Base-by-base conservation (phyloP, 2,329 filamentous ascomycete species). In the Didymellaceae sp. region DNA sequence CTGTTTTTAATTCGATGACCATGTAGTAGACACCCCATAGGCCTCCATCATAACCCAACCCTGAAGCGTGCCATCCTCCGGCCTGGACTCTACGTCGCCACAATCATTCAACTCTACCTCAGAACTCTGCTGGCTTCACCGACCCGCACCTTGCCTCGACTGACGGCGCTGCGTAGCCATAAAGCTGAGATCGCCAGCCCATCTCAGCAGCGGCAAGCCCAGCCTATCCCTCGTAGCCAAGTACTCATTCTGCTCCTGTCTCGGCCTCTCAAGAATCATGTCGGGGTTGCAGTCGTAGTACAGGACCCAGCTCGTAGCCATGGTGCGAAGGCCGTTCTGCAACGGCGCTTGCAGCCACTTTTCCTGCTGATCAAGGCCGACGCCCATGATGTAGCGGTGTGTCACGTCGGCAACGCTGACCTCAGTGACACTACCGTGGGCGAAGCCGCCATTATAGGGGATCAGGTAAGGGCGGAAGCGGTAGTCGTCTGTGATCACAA, bases 231-330 rank as follows among this genome's bases (percentile, higher is more conserved):
- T 21, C 6, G 45, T 42, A 6, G 31, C 31, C 38, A 42, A 10
- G 5, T 48, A 42, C 22, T 26, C 37, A 24, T 48, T 48, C 24
- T 48, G 45, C 24, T 37, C 38, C 11, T 25, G 10, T 3, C 22
- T 4, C 5, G 45, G 21, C 9, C 10, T 34, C 5, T 13, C 24
- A 2, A 48, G 18, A 10, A 48, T 25, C 18, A 37, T n/a, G 22
- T 48, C 45, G 2, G 37, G 45, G 10, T 48, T 42, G n/a, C 45
- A 37, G 21, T 48, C 37, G 6, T 37, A 42, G n/a, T 34, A 26
- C 2, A 48, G 17, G 20, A 42, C 37, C 31, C 45, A 41, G 6
- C 28, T 22, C 5, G 22, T 13, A n/a, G 21, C 16, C 31, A 47
- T 41, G 6, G 17, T 22, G 4, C 44, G 26, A 6, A 35, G 14